phyloP scores from a whole-genome alignment of 306 rosid genomes.

The Medicago lupulina region DNA sequence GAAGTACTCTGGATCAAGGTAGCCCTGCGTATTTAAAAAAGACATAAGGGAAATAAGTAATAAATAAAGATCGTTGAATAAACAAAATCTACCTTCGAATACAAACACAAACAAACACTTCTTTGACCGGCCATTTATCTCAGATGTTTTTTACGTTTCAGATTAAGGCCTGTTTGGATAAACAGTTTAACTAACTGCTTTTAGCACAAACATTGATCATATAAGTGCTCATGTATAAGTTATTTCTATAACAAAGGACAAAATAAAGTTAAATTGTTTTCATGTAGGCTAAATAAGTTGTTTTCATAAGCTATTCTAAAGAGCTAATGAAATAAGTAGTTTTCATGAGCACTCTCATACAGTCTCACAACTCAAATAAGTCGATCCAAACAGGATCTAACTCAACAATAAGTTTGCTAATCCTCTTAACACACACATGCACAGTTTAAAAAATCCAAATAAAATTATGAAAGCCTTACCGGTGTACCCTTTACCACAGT shows the following conservation, averaged over 20 bases:
- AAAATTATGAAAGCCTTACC: conserved; percentile 53
- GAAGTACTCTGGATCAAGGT: conserved; percentile 97
- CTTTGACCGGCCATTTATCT: neutral
- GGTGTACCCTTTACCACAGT: conserved; percentile 99
- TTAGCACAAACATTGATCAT: neutral
- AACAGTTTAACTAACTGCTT: neutral
- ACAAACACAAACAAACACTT: neutral
- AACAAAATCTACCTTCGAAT: neutral
- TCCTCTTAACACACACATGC: neutral
- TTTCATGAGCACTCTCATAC: neutral
- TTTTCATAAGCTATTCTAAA: neutral
- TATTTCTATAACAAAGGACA: neutral
- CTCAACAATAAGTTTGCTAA: conserved; percentile 2
- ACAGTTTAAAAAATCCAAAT: conserved; percentile 14
- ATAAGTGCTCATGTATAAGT: neutral
- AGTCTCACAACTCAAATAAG: too few species aligned
- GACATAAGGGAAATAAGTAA: neutral
- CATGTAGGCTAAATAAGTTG: neutral
- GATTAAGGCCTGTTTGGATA: neutral
- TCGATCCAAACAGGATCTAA: neutral
- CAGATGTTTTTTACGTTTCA: neutral
- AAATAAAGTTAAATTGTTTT: neutral
- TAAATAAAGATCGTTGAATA: neutral
- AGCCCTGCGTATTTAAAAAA: conserved; percentile 63
- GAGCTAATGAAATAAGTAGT: neutral